Evolutionary conservation across 2,329 filamentous ascomycete genomes (phyloP).

Genomic region (Periconia macrospinosa): DNA sequence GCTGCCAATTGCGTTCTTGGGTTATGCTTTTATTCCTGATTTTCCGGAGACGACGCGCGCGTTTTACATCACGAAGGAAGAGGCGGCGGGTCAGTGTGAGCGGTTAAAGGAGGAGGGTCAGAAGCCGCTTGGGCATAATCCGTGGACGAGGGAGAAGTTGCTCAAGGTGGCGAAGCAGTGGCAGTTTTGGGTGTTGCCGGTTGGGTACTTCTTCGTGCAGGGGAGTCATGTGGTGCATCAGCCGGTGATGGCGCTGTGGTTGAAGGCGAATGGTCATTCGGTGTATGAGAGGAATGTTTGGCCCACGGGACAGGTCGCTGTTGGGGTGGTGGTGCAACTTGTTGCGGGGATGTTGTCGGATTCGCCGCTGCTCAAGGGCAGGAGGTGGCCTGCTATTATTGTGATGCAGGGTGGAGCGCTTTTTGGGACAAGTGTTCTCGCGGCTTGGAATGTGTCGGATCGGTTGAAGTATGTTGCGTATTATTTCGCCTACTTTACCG

Average conservation of each 20-base stretch:
- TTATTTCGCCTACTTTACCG: conserved; percentile 24
- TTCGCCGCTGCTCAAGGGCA: conserved; percentile 27
- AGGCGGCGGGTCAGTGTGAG: conserved; percentile 22
- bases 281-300: conserved; percentile 53
- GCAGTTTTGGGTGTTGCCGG: conserved; percentile 54
- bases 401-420: conserved; percentile 43
- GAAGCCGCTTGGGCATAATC: conserved; percentile 44
- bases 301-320: conserved; percentile 50
- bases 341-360: conserved; percentile 39
- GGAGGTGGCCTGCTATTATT: conserved; percentile 44
- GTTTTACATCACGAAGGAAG: conserved; percentile 42
- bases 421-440: conserved; percentile 46
- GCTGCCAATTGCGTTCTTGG: conserved; percentile 47
- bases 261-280: conserved; percentile 49
- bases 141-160: conserved; percentile 44
- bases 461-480: conserved; percentile 44
- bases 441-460: conserved; percentile 50
- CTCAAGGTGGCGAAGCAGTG: conserved; percentile 47
- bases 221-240: conserved; percentile 22
- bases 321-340: conserved; percentile 51
- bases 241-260: conserved; percentile 44
- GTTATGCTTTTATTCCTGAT: conserved; percentile 41
- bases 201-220: conserved; percentile 49
- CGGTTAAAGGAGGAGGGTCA: conserved; percentile 26
- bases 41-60: conserved; percentile 28